Percentiles rank a stretch among this genome's conserved stretches.
Conservation (phyloP, 305 asterid species). For the Solanum hybrid region DNA sequence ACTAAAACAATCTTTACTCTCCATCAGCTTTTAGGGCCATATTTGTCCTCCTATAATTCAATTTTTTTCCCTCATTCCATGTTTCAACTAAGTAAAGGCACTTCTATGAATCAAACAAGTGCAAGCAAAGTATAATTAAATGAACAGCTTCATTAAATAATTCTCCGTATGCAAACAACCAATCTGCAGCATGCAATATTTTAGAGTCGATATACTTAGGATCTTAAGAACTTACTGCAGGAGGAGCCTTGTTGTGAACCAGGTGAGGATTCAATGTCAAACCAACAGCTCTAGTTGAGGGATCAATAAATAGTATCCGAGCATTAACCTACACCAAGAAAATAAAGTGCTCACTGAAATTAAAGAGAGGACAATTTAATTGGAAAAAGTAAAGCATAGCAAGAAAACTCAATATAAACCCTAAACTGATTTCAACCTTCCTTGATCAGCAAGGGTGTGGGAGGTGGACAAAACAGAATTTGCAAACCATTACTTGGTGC, state of each 20-base stretch:
- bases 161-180: neutral
- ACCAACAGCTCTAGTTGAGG: constrained; percentile 91
- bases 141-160: neutral
- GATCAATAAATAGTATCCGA: constrained; percentile 88
- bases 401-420: neutral
- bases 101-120: neutral
- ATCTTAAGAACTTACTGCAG: constrained; percentile 53
- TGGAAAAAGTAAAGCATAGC: neutral
- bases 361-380: neutral
- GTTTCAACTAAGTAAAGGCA: neutral
- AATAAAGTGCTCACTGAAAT: neutral
- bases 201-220: neutral
- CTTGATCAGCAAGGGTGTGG: neutral
- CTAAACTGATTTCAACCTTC: neutral
- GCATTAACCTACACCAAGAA: constrained; percentile 62
- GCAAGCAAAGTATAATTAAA: neutral
- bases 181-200: neutral
- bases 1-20: neutral
- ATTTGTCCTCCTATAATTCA: neutral
- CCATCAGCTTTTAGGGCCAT: neutral
- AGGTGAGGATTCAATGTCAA: constrained; percentile 78
- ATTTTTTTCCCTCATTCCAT: neutral
- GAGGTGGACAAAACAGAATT: neutral
- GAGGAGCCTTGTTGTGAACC: constrained; percentile 67
- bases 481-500: neutral